These are phyloP conservation scores for Collybia sordida DNA, from an alignment of 768 basidiomycete genomes.

Conservation along the genomic window DNA sequence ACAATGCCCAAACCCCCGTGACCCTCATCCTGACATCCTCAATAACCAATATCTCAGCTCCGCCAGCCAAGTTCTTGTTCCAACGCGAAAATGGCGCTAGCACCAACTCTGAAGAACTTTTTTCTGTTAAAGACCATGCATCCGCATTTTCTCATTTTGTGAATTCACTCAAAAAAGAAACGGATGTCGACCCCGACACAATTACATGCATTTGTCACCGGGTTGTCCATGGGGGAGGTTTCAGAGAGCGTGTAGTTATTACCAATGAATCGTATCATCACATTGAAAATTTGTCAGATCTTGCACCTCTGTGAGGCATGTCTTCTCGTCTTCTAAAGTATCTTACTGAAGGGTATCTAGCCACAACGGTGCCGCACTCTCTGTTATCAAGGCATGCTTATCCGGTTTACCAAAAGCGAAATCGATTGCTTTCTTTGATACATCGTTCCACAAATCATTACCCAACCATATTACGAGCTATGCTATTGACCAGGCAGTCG, in stretches of 20 bases:
- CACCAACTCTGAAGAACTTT: constrained; percentile 33
- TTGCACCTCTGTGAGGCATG: constrained; percentile 72
- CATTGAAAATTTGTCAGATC: constrained; percentile 70
- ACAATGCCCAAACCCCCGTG: constrained; percentile 25
- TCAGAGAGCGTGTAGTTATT: constrained; percentile 68
- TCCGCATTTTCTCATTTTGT: constrained; percentile 66
- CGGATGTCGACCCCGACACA: constrained; percentile 37
- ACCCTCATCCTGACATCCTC: constrained; percentile 49
- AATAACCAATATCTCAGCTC: constrained; percentile 57
- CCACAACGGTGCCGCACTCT: constrained; percentile 62
- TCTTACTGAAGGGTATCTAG: constrained; percentile 22
- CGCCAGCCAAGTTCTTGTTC: constrained; percentile 44
- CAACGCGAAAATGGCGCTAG: constrained; percentile 29
- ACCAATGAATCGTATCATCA: constrained; percentile 67
- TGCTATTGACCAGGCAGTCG: constrained; percentile 65
- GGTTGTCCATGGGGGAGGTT: constrained; percentile 88
- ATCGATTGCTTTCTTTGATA: constrained; percentile 87
- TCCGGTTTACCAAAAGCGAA: constrained; percentile 61
- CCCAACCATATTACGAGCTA: constrained; percentile 78
- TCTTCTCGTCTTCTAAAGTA: background rate
- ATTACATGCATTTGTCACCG: constrained; percentile 68
- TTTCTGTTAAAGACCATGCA: constrained; percentile 52
- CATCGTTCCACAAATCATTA: constrained; percentile 78
- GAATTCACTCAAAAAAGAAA: constrained; percentile 38
- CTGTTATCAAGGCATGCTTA: constrained; percentile 62